phyloP scores from a whole-genome alignment of 176 grass and related monocot genomes.

The Rhynchospora pubera region DNA sequence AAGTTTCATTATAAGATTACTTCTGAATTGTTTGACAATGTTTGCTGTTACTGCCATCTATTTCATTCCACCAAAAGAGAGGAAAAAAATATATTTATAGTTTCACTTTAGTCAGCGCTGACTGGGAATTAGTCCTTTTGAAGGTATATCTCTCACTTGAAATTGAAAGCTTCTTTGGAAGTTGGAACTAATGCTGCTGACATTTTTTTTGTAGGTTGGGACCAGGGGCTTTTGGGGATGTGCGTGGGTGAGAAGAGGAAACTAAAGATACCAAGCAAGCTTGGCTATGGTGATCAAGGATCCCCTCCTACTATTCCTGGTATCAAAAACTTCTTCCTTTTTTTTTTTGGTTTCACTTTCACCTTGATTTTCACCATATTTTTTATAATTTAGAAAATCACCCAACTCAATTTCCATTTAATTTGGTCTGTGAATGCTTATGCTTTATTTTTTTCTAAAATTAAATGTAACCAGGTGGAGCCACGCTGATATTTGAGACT shows the following conservation, averaged over 20 bases:
- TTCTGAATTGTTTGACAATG: not conserved
- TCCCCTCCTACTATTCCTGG: conserved; percentile 86
- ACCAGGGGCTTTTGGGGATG: conserved; percentile 94
- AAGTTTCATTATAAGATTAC: not conserved
- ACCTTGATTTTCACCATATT: not conserved
- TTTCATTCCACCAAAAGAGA: conserved; percentile 1
- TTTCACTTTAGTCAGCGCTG: not conserved
- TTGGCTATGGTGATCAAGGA: conserved; percentile 82
- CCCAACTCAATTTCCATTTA: not conserved
- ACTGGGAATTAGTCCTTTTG: not conserved
- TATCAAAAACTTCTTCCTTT: too few relatives aligned
- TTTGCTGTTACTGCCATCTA: not conserved
- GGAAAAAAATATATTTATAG: not conserved
- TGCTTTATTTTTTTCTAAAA: not conserved
- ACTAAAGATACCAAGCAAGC: conserved; percentile 93
- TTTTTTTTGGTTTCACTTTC: too few relatives aligned
- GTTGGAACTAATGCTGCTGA: conserved; percentile 10
- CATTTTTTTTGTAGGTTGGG: conserved; percentile 54
- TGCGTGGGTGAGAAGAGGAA: conserved; percentile 92
- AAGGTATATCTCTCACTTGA: not conserved
- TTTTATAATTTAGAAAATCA: not conserved
- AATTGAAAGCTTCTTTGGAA: not conserved
- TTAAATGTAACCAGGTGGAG: conserved; percentile 52
- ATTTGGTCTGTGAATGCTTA: not conserved
- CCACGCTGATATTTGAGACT: conserved; percentile 93